Evolutionary conservation across 805 yeast genomes (phyloP).

Genomic region (Yamadazyma insecticola): DNA sequence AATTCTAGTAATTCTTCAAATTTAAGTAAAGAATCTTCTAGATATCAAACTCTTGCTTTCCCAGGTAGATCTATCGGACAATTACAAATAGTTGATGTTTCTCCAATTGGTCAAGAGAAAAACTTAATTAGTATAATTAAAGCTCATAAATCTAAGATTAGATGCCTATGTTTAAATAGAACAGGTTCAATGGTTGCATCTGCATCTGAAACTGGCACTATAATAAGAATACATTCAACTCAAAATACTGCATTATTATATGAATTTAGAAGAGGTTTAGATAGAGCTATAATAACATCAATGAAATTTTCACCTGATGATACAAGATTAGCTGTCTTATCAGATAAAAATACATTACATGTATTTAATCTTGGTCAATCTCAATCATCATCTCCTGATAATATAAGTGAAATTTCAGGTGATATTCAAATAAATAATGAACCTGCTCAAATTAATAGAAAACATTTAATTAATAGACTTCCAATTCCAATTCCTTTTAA

Average conservation of each 20-base stretch:
- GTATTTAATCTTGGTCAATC: conserved; percentile 52
- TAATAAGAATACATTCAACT: conserved; percentile 70
- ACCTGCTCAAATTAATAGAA: conserved; percentile 39
- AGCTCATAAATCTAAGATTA: conserved; percentile 68
- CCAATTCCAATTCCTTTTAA: conserved; percentile 59
- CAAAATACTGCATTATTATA: conserved; percentile 63
- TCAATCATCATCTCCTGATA: conserved; percentile 3
- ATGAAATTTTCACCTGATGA: conserved; percentile 82
- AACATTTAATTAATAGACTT: conserved; percentile 60
- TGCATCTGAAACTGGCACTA: conserved; percentile 79
- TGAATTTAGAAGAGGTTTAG: conserved; percentile 88
- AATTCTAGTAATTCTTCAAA: conserved; percentile 5
- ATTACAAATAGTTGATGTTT: conserved; percentile 71
- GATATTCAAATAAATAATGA: conserved; percentile 3
- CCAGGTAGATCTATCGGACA: conserved; percentile 78
- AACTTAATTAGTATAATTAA: conserved; percentile 64
- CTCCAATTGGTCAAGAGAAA: conserved; percentile 59
- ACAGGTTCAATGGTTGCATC: conserved; percentile 70
- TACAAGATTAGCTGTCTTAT: conserved; percentile 71
- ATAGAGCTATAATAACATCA: conserved; percentile 74
- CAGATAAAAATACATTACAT: conserved; percentile 88
- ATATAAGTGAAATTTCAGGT: conserved; percentile 5
- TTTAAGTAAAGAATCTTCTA: conserved; percentile 12
- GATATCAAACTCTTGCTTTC: conserved; percentile 59
- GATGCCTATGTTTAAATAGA: conserved; percentile 59